A percentile compares a stretch with the other conserved stretches of the same genome.
Evolutionary conservation across 2,329 filamentous ascomycete species (phyloP).

Genomic region (Hirsutella rhossiliensis): DNA sequence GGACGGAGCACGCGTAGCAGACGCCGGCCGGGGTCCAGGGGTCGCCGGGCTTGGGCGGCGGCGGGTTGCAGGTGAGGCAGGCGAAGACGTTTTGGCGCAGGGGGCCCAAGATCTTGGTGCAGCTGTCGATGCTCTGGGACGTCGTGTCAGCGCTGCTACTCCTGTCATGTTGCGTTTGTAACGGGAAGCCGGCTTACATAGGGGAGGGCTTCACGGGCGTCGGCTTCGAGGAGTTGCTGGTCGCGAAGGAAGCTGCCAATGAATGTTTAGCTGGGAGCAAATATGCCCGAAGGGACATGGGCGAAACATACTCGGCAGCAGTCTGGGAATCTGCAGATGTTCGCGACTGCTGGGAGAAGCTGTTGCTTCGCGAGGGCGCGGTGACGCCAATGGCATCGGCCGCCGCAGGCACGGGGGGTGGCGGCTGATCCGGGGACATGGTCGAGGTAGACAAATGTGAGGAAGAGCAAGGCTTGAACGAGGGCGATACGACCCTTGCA

Average conservation of each 20-base stretch:
- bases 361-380: conserved; percentile 34
- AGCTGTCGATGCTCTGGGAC: conserved; percentile 75
- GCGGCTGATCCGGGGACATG: conserved; percentile 25
- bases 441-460: not conserved
- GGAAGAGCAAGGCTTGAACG: too few relatives aligned
- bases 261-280: not conserved
- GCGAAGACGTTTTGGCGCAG: conserved; percentile 84
- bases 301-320: conserved; percentile 47
- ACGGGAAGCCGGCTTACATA: conserved; percentile 47
- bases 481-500: not conserved
- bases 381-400: conserved; percentile 11
- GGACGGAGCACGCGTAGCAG: conserved; percentile 93
- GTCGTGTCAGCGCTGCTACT: conserved; percentile 5
- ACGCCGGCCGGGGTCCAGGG: conserved; percentile 55
- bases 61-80: conserved; percentile 86
- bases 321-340: conserved; percentile 57
- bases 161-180: too few relatives aligned
- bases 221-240: conserved; percentile 83
- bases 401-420: conserved; percentile 12
- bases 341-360: conserved; percentile 44
- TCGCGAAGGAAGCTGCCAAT: conserved; percentile 69
- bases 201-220: conserved; percentile 87
- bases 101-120: conserved; percentile 80
- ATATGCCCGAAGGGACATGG: conserved; percentile 10
- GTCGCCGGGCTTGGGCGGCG: conserved; percentile 49